These are phyloP conservation scores for Albugo laibachii DNA, from an alignment of 352 stramenopile species.

Conservation along the genomic window DNA sequence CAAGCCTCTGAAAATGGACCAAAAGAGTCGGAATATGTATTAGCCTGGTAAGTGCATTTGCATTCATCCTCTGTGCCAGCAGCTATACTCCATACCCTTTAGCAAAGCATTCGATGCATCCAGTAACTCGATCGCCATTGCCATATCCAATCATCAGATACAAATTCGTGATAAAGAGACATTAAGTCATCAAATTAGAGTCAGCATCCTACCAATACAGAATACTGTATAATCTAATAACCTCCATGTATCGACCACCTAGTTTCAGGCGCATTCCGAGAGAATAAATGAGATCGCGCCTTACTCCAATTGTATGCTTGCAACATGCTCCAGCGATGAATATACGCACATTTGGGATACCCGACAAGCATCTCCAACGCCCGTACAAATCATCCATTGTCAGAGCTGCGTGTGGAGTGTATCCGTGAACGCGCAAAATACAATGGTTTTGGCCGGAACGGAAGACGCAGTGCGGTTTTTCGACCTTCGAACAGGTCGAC, in stretches of 20 bases:
- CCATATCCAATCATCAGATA: constrained; percentile 41
- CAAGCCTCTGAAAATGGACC: too few relatives aligned
- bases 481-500: constrained; percentile 39
- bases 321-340: constrained; percentile 71
- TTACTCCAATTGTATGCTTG: constrained; percentile 36
- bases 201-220: constrained; percentile 3
- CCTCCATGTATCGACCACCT: not conserved
- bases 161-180: constrained; percentile 54
- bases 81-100: too few relatives aligned
- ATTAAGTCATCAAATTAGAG: constrained; percentile 33
- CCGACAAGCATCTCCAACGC: constrained; percentile 13
- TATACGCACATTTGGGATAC: constrained; percentile 76
- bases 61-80: too few relatives aligned
- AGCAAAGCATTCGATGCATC: too few relatives aligned
- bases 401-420: constrained; percentile 59
- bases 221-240: not conserved
- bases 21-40: too few relatives aligned
- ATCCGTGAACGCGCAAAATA: constrained; percentile 50
- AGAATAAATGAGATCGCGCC: constrained; percentile 72
- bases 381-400: constrained; percentile 37
- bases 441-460: constrained; percentile 45
- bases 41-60: too few relatives aligned
- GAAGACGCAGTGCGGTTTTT: constrained; percentile 69
- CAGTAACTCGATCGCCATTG: constrained; percentile 19
- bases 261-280: constrained; percentile 56